Conservation (phyloP, 352 stramenopile genomes). For the Phytophthora pini region DNA sequence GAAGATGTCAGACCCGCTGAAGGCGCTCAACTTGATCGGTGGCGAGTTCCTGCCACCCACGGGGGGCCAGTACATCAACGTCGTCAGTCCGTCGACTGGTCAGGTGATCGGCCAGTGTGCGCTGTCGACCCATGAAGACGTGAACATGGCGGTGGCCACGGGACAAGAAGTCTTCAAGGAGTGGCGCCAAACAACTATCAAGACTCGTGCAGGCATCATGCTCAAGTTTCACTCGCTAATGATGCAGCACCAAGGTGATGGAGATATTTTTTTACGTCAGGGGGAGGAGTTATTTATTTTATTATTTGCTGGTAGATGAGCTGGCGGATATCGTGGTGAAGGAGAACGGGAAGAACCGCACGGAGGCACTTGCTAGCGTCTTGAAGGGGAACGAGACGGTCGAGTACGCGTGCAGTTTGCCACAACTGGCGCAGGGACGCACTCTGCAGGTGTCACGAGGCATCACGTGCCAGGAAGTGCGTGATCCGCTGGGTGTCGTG, state of each 20-base stretch:
- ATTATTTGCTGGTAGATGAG: constrained; percentile 56
- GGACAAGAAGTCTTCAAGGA: constrained; percentile 86
- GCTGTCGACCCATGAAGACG: constrained; percentile 84
- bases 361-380: constrained; percentile 96
- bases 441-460: constrained; percentile 85
- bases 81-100: constrained; percentile 71
- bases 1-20: constrained; percentile 13
- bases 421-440: constrained; percentile 92
- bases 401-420: constrained; percentile 95
- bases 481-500: constrained; percentile 94
- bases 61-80: constrained; percentile 52
- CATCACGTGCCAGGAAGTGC: constrained; percentile 94
- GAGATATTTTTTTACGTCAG: not conserved
- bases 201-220: constrained; percentile 95
- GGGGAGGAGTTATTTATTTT: not conserved
- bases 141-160: constrained; percentile 81
- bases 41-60: constrained; percentile 60
- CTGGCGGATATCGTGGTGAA: constrained; percentile 94
- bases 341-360: constrained; percentile 98
- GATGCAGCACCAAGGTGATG: constrained; percentile 72
- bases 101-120: constrained; percentile 82
- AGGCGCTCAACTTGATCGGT: constrained; percentile 75
- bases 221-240: constrained; percentile 96
- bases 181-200: constrained; percentile 94
- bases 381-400: constrained; percentile 98